phyloP scores from a whole-genome alignment of 495 filamentous ascomycete genomes.

The Cercophora samala region DNA sequence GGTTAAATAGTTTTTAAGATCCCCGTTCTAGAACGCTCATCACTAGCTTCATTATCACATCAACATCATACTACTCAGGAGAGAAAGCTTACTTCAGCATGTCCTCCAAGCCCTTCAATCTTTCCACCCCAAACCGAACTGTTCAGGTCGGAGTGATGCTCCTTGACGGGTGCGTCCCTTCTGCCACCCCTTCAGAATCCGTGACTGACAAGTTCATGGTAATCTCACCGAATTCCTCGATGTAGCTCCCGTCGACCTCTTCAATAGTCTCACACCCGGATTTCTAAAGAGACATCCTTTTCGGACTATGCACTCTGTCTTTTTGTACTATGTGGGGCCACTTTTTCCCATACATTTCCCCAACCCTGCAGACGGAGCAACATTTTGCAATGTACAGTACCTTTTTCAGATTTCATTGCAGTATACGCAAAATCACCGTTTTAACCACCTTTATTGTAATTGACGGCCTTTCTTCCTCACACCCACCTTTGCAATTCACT shows the following conservation, averaged over 20 bases:
- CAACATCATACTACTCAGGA: not conserved
- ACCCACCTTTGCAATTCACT: too few relatives aligned
- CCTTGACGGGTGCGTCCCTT: slow-evolving; percentile 3
- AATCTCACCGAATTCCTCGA: slow-evolving; percentile 22
- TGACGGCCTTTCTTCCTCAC: too few relatives aligned
- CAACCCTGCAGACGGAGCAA: too few relatives aligned
- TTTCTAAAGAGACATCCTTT: too few relatives aligned
- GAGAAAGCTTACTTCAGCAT: not conserved
- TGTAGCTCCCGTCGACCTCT: slow-evolving; percentile 23
- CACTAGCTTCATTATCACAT: not conserved
- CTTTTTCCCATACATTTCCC: too few relatives aligned
- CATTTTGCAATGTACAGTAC: too few relatives aligned
- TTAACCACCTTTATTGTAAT: too few relatives aligned
- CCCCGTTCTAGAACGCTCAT: not conserved
- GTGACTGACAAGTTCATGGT: not conserved
- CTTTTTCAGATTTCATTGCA: too few relatives aligned
- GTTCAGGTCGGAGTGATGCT: slow-evolving; percentile 6
- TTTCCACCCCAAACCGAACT: not conserved
- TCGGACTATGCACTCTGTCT: too few relatives aligned
- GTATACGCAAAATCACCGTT: too few relatives aligned
- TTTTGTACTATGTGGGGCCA: too few relatives aligned
- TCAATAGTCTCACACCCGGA: slow-evolving; percentile 16
- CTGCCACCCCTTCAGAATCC: not conserved
- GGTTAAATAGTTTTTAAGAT: not conserved
- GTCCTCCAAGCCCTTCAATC: slow-evolving; percentile 1